A percentile compares a stretch with the other conserved stretches of the same genome.
Conservation (phyloP, 164 flowering plant genomes). For the Vitis rotundifolia region DNA sequence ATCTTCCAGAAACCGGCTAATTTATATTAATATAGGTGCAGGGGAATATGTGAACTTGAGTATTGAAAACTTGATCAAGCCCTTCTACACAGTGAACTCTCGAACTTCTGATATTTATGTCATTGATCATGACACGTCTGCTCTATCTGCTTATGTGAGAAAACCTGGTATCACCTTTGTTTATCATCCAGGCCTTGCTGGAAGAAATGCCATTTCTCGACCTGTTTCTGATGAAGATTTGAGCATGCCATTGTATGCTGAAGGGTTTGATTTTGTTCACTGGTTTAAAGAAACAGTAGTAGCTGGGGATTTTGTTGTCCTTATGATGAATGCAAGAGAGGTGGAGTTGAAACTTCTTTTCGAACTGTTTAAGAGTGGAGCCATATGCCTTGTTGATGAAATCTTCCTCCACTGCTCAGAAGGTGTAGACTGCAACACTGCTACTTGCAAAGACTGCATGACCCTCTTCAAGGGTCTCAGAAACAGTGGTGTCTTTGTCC, state of each 20-base stretch:
- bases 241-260: constrained; percentile 33
- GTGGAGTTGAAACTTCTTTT: constrained; percentile 56
- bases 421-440: constrained; percentile 19
- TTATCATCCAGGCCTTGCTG: constrained; percentile 70
- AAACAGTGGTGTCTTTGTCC: constrained; percentile 66
- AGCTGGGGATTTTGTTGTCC: constrained; percentile 63
- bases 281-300: constrained; percentile 77
- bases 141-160: constrained; percentile 57
- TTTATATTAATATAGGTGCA: constrained; percentile 73
- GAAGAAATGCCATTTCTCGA: constrained; percentile 16
- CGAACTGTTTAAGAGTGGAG: constrained; percentile 63
- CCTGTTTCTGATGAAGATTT: constrained; percentile 25
- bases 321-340: constrained; percentile 65
- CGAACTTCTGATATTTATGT: constrained; percentile 51
- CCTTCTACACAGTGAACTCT: constrained; percentile 46
- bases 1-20: constrained; percentile 42
- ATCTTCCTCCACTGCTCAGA: constrained; percentile 70
- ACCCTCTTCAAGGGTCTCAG: constrained; percentile 56
- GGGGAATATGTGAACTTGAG: constrained; percentile 44
- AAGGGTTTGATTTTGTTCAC: constrained; percentile 60
- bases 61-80: constrained; percentile 41
- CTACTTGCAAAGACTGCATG: constrained; percentile 38
- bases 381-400: constrained; percentile 82
- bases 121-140: constrained; percentile 66
- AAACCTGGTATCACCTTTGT: constrained; percentile 77